Evolutionary conservation across 108 stramenopile genomes (phyloP).

Genomic region (Pseudonitzschia multistriata): DNA sequence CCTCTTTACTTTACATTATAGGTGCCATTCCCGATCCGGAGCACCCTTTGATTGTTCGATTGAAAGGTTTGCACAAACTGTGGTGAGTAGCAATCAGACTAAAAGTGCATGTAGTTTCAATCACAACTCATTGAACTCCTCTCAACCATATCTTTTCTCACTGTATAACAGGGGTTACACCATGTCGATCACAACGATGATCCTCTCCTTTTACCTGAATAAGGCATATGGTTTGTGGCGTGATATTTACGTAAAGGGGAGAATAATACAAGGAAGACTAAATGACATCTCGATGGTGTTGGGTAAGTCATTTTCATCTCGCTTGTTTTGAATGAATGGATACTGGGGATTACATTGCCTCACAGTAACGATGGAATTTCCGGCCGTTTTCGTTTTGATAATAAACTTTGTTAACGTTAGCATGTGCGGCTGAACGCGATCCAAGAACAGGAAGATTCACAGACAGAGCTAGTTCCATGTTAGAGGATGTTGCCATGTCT

Average conservation of each 20-base stretch:
- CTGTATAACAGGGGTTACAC: too few relatives aligned
- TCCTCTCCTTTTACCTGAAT: slow-evolving; percentile 45
- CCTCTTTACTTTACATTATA: too few relatives aligned
- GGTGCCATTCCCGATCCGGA: slow-evolving; percentile 13
- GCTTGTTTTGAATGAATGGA: too few relatives aligned
- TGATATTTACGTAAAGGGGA: slow-evolving; percentile 26
- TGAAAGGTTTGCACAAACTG: slow-evolving; percentile 22
- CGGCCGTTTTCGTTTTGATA: neutral
- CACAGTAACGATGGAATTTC: neutral
- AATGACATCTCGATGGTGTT: slow-evolving; percentile 34
- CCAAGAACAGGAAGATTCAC: slow-evolving; percentile 16
- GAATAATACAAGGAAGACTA: slow-evolving; percentile 30
- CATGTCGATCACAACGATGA: too few relatives aligned
- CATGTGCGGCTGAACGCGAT: slow-evolving; percentile 15
- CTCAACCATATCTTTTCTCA: too few relatives aligned
- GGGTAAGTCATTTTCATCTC: too few relatives aligned
- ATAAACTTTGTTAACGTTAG: too few relatives aligned
- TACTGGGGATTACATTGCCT: too few relatives aligned
- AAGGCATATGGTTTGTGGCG: slow-evolving; percentile 47
- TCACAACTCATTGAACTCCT: too few relatives aligned
- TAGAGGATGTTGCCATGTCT: slow-evolving; percentile 22
- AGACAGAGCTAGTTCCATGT: neutral
- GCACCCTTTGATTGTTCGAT: slow-evolving; percentile 27
- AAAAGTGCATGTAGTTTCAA: too few relatives aligned
- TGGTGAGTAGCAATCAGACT: too few relatives aligned